Percentiles rank a stretch among this genome's conserved stretches.
Conservation (phyloP, 2,329 filamentous ascomycete genomes). For the Massarina eburnea region DNA sequence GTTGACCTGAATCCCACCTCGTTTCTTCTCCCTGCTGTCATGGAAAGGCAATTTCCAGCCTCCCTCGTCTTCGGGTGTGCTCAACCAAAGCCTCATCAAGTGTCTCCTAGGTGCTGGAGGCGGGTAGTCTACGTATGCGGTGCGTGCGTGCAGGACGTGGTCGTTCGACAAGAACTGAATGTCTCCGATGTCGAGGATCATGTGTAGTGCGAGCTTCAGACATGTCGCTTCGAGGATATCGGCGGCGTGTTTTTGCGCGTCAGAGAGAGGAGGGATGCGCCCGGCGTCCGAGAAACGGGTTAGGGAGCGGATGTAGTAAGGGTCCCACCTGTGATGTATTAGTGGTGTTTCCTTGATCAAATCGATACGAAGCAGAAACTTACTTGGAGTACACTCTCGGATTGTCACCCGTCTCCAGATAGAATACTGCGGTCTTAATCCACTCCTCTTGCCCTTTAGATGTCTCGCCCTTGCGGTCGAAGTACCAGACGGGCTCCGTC, state of each 20-base stretch:
- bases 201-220: slow-evolving; percentile 72
- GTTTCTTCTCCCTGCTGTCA: slow-evolving; percentile 80
- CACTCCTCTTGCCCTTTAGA: slow-evolving; percentile 74
- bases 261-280: slow-evolving; percentile 70
- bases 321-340: slow-evolving; percentile 64
- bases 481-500: slow-evolving; percentile 82
- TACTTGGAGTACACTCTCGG: slow-evolving; percentile 73
- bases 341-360: too few relatives aligned
- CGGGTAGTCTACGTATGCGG: slow-evolving; percentile 72
- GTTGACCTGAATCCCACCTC: slow-evolving; percentile 86
- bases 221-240: slow-evolving; percentile 75
- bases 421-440: slow-evolving; percentile 72
- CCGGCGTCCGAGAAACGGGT: slow-evolving; percentile 72
- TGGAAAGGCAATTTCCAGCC: slow-evolving; percentile 84
- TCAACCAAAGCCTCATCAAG: slow-evolving; percentile 81
- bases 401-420: slow-evolving; percentile 69
- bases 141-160: slow-evolving; percentile 79
- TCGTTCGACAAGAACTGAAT: slow-evolving; percentile 84
- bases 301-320: slow-evolving; percentile 80
- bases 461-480: slow-evolving; percentile 85
- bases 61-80: slow-evolving; percentile 77
- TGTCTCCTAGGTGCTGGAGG: slow-evolving; percentile 73
- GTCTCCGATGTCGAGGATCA: slow-evolving; percentile 83
- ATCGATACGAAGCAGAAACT: slow-evolving; percentile 13
- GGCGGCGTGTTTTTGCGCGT: slow-evolving; percentile 68